These are phyloP conservation scores for Claviceps humidiphila DNA, from an alignment of 2,329 filamentous ascomycete species.

Conservation along the genomic window DNA sequence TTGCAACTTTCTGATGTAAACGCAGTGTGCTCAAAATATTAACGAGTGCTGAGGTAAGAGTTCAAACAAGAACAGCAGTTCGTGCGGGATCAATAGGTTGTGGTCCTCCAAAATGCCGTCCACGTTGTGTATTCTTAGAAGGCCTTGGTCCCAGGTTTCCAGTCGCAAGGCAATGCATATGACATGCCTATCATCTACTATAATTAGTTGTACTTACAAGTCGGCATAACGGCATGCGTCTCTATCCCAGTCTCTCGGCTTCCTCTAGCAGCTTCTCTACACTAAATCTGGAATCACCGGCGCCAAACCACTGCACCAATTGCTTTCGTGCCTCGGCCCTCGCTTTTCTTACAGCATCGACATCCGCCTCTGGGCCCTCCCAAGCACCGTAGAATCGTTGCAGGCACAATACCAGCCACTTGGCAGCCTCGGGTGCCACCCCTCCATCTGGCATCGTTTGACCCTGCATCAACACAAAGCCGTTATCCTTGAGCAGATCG, in stretches of 20 bases:
- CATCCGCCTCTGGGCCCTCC: slow-evolving; percentile 29
- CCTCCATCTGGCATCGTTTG: slow-evolving; percentile 63
- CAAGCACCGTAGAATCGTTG: slow-evolving; percentile 81
- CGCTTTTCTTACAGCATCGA: slow-evolving; percentile 32
- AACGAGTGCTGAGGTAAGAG: too few species aligned
- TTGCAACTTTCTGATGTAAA: too few species aligned
- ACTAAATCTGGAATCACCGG: slow-evolving; percentile 65
- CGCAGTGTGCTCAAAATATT: too few species aligned
- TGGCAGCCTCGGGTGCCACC: slow-evolving; percentile 67
- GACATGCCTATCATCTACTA: not conserved
- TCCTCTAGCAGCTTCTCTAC: slow-evolving; percentile 80
- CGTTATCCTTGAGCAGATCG: slow-evolving; percentile 62
- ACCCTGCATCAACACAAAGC: slow-evolving; percentile 76
- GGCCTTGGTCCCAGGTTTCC: too few species aligned
- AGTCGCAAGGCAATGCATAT: too few species aligned
- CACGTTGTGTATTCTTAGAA: too few species aligned
- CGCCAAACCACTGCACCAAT: slow-evolving; percentile 70
- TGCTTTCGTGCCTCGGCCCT: slow-evolving; percentile 50
- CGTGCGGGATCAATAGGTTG: too few species aligned
- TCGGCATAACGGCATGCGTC: not conserved
- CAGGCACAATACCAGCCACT: slow-evolving; percentile 81
- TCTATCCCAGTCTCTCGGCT: slow-evolving; percentile 60
- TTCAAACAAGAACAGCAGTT: too few species aligned
- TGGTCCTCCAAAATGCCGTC: too few species aligned
- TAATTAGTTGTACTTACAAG: too few species aligned